Evolutionary conservation across 2,329 filamentous ascomycete species (phyloP), one percentile per base, ranked within the genome.

Genomic region (Gnomoniopsis smithogilvyi): DNA sequence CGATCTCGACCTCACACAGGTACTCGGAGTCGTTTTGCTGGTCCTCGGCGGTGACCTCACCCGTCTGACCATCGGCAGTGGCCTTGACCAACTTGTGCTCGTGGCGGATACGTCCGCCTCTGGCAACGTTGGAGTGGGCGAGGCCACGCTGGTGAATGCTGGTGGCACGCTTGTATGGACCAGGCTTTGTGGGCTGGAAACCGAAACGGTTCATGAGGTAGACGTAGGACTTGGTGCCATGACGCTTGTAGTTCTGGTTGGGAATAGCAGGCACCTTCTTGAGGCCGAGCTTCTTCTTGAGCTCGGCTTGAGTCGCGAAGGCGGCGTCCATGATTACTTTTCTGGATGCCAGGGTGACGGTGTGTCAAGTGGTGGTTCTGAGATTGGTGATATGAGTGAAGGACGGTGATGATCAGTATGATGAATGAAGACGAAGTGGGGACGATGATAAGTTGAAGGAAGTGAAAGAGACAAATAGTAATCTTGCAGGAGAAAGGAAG

Each of bases 11-110:
- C 33, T 82, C 78, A 51, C 82, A 86, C 22, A 90, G 79, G 68
- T 90, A 90, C 72, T 83, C 72, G 6, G 81, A 75, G 63, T 91
- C 87, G 65, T 89, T 88, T 71, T 90, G 84, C 56, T 84, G 78
- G 67, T 91, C 88, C 24, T 88, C 79, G 6, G 83, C 81, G 6
- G 78, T 74, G 30, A 88, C 81, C 43, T 82, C 73, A 2, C 78
- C 78, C n/a, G 70, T 66, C 46, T 78, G 43, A 8, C 55, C 54
- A 3, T 58, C 61, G 17, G 70, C 72, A 66, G 50, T 72, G 67
- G 51, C 67, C 69, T 81, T 79, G 64, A 73, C 73, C 24, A 88
- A 73, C n/a, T 76, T 70, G 63, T 77, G 75, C 50, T 76, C 73
- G 58, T 78, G 70, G 48, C 73, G 76, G 21, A 76, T 71, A 43